Evolutionary conservation across 2,329 filamentous ascomycete genomes (phyloP).

Genomic region (Neonectria coccinea): DNA sequence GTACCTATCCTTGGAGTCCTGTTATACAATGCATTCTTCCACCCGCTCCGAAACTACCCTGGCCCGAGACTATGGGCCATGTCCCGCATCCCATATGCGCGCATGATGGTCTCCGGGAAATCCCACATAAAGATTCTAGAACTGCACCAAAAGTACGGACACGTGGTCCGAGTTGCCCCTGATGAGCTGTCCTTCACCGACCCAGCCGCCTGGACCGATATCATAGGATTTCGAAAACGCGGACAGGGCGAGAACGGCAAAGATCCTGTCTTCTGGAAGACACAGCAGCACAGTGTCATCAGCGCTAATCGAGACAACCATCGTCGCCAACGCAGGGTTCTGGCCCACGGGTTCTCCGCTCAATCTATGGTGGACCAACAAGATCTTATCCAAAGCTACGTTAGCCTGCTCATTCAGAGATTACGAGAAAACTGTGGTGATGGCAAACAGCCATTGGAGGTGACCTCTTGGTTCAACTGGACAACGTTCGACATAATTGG

Average conservation of each 20-base stretch:
- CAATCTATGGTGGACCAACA: constrained; percentile 43
- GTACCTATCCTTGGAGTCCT: not conserved
- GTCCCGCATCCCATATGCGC: not conserved
- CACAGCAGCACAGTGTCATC: constrained; percentile 13
- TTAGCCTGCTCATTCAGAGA: constrained; percentile 53
- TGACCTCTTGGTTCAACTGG: constrained; percentile 47
- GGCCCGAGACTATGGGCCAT: constrained; percentile 3
- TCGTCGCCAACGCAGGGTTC: constrained; percentile 20
- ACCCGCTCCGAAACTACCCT: constrained; percentile 6
- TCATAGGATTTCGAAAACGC: constrained; percentile 10
- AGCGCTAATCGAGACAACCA: constrained; percentile 29
- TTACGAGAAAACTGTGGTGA: constrained; percentile 48
- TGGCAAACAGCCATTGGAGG: constrained; percentile 29
- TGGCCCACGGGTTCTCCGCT: constrained; percentile 43
- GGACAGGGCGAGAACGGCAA: constrained; percentile 9
- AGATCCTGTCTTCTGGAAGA: not conserved
- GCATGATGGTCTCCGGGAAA: not conserved
- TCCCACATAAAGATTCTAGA: not conserved
- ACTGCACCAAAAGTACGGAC: constrained; percentile 43
- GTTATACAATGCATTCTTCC: constrained; percentile 9
- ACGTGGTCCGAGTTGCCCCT: constrained; percentile 55
- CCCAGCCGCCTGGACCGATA: constrained; percentile 23
- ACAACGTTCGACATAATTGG: constrained; percentile 49
- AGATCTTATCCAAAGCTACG: constrained; percentile 50
- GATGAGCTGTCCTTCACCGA: constrained; percentile 48